Conservation (phyloP, 805 yeast genomes). For the Komagataella ulmi region DNA sequence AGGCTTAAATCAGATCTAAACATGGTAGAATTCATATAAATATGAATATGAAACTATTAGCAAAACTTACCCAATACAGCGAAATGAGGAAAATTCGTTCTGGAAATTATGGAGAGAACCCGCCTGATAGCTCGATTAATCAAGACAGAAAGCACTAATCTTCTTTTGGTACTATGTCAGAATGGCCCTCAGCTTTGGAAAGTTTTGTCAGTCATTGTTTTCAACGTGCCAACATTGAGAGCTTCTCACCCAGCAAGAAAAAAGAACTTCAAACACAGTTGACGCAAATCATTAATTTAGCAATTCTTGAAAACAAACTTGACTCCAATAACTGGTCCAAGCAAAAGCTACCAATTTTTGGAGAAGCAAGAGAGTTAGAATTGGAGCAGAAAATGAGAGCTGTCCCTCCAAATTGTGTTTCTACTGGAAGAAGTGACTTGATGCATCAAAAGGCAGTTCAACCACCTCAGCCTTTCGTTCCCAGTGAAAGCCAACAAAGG, state of each 20-base stretch:
- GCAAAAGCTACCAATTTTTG: conserved; percentile 35
- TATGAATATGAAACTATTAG: background rate
- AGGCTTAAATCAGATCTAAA: background rate
- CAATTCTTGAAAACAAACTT: conserved; percentile 28
- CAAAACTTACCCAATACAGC: background rate
- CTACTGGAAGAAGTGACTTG: background rate
- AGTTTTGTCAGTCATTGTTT: conserved; percentile 36
- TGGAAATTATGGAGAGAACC: background rate
- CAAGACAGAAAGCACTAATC: background rate
- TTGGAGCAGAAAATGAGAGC: background rate
- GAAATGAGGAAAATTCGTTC: background rate
- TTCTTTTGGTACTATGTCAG: background rate
- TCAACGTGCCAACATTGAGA: conserved; percentile 21
- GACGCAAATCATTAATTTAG: conserved; percentile 32
- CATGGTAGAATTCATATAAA: background rate
- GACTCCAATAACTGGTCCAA: conserved; percentile 39
- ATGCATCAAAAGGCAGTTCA: background rate
- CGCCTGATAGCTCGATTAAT: background rate
- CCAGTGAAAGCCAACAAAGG: background rate
- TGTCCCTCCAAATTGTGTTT: too few species aligned
- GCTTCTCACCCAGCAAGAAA: conserved; percentile 17
- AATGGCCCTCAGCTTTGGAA: conserved; percentile 45
- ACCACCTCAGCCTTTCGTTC: background rate
- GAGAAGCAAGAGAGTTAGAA: conserved; percentile 2
- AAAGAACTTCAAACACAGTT: conserved; percentile 33